A percentile compares a stretch with the other conserved stretches of the same genome.
These are phyloP conservation scores for Rhodotorula sp. DNA, from an alignment of 1,284 basidiomycete genomes.

Conservation along the genomic window DNA sequence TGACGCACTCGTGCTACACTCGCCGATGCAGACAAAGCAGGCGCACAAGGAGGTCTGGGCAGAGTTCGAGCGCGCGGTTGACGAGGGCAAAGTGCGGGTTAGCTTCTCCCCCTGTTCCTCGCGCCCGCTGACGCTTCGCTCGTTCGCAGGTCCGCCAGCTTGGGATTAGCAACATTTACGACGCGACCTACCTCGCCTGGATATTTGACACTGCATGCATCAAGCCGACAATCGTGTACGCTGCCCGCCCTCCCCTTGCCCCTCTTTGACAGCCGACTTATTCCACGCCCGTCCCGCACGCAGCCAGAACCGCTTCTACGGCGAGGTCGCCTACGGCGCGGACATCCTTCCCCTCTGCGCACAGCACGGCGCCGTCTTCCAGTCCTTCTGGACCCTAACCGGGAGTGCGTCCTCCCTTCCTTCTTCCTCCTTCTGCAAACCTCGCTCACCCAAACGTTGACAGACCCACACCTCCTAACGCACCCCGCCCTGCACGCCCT, in stretches of 20 bases:
- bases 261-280: conserved; percentile 42
- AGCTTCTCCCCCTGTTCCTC: too few species aligned
- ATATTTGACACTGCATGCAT: conserved; percentile 57
- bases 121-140: neutral
- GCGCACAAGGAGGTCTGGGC: conserved; percentile 69
- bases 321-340: conserved; percentile 18
- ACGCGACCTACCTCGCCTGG: conserved; percentile 60
- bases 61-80: conserved; percentile 62
- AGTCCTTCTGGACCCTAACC: conserved; percentile 82
- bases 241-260: too few species aligned
- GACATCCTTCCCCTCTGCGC: conserved; percentile 21
- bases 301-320: conserved; percentile 28
- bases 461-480: neutral
- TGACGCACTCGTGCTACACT: conserved; percentile 75
- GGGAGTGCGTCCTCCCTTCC: conserved; percentile 64
- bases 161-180: conserved; percentile 76
- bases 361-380: conserved; percentile 47
- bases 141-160: conserved; percentile 57
- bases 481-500: neutral
- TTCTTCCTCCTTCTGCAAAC: neutral
- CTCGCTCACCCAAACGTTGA: neutral
- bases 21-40: conserved; percentile 63
- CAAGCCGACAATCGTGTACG: conserved; percentile 71
- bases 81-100: conserved; percentile 58
- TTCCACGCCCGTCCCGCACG: neutral